Evolutionary conservation across 192 early-diverging fungal species (phyloP), one percentile per base, ranked within the genome.

Genomic region (Coemansia sp.): DNA sequence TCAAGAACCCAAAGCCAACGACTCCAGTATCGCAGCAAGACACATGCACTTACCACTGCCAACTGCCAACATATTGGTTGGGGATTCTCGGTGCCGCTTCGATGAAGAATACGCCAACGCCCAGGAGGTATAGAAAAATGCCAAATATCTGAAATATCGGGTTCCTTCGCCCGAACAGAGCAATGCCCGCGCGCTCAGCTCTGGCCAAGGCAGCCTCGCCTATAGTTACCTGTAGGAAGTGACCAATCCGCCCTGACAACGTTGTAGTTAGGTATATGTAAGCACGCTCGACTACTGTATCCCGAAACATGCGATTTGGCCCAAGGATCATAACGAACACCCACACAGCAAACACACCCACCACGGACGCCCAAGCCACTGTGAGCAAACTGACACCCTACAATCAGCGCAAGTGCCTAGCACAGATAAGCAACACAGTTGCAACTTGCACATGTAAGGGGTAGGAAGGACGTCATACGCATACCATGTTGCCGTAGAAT

Each of bases 291-390:
- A 80, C 72, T 9, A 62, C 41, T 4, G 77, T 75, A 35, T 53
- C 72, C 6, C 69, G 72, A 57, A 79, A 79, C 72, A 74, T 74
- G 68, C 77, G 72, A 59, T 70, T 79, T 56, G 68, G 77, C 4
- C 77, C 77, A 10, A 79, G 77, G 7, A 74, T 59, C 64, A 79
- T 60, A n/a, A 74, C 61, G 65, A 68, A 74, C 47, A 79, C 68
- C 72, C 72, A 73, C 35, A 59, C 48, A 18, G 62, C 53, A 26
- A 79, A 65, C 59, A 47, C 62, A 26, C 56, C 35, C 25, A 70
- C 52, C 37, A 56, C 47, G 1, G 45, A 37, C 38, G 53, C 69
- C 61, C 72, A 73, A 3, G 52, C 14, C 57, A 50, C 60, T 21
- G 71, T 70, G 53, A 68, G 62, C 18, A 36, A 23, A 25, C 76